Evolutionary conservation across 306 rosid species (phyloP).

Genomic region (Rosa multiflora): DNA sequence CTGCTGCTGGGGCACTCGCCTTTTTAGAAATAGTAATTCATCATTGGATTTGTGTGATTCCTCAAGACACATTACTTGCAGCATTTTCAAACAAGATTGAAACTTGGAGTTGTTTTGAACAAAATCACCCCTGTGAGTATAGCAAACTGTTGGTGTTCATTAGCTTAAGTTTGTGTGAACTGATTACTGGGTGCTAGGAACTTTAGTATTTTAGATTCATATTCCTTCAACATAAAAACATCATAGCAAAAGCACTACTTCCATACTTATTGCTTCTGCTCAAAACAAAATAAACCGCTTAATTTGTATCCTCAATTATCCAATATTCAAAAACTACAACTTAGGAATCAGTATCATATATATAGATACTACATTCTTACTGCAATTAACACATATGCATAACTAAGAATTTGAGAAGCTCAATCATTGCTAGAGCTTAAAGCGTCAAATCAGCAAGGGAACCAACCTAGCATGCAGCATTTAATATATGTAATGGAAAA

Average conservation of each 20-base stretch:
- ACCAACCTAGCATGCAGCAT: neutral
- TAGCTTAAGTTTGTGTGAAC: too few species aligned
- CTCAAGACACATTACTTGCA: too few species aligned
- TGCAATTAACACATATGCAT: neutral
- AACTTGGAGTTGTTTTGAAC: too few species aligned
- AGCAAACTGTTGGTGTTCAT: too few species aligned
- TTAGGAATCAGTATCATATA: neutral
- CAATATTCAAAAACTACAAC: neutral
- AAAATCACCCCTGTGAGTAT: too few species aligned
- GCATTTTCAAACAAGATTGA: too few species aligned
- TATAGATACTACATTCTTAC: neutral
- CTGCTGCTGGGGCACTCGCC: too few species aligned
- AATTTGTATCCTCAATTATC: neutral
- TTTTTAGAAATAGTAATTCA: too few species aligned
- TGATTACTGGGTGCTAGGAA: too few species aligned
- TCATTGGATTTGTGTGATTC: too few species aligned
- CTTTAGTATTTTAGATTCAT: neutral
- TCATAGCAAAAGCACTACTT: neutral
- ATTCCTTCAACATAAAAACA: neutral
- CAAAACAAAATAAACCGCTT: neutral
- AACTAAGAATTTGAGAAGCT: neutral
- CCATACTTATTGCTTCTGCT: neutral
- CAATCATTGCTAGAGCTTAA: neutral
- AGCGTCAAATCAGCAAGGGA: neutral
- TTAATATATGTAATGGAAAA: too few species aligned